Base-by-base conservation (phyloP, 257 asterid genomes). In the Penstemon newberryi region DNA sequence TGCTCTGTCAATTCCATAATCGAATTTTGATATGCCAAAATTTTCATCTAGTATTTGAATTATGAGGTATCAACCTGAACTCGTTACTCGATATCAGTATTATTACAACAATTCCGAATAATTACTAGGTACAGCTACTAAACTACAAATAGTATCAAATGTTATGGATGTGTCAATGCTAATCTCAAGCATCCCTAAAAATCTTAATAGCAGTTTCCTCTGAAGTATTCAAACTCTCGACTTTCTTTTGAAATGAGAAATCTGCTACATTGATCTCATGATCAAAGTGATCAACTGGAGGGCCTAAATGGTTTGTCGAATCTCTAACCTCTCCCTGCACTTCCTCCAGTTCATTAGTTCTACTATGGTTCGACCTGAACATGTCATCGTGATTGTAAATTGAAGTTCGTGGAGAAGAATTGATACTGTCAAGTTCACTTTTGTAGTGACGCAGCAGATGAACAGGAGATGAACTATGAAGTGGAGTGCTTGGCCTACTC, bases 401-500 rank as follows among this genome's bases (percentile, higher is more conserved):
- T 19, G 75, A 68, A 44, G 39, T 70, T 12, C 67, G 56, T 18
- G 81, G 69, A 4, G 72, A 66, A 46, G 59, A 9, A 25, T 67
- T 64, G 58, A 5, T 19, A 37, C 76, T 67, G 18, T 74, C 78
- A n/a, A 64, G 36, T 50, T 78, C 81, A 0, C 69, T 80, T 4
- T 12, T 69, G 78, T 77, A 58, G 70, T 63, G 56, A 0, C 41
- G 81, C 65, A 75, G 75, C 70, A 77, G 69, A 61, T 77, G 83
- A 67, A 61, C 66, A 4, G 84, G 87, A 41, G 84, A 77, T 15
- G 71, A 45, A 25, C 63, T 54, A 5, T 77, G 73, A 3, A 56
- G 54, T 13, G 87, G 84, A 12, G 86, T 81, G 66, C 77, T 72
- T 9, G 83, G 82, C 65, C 82, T 70, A 51, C 82, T 84, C 8